These are phyloP conservation scores for Bipolaris sorokiniana DNA, from an alignment of 2,329 filamentous ascomycete species.

Conservation along the genomic window DNA sequence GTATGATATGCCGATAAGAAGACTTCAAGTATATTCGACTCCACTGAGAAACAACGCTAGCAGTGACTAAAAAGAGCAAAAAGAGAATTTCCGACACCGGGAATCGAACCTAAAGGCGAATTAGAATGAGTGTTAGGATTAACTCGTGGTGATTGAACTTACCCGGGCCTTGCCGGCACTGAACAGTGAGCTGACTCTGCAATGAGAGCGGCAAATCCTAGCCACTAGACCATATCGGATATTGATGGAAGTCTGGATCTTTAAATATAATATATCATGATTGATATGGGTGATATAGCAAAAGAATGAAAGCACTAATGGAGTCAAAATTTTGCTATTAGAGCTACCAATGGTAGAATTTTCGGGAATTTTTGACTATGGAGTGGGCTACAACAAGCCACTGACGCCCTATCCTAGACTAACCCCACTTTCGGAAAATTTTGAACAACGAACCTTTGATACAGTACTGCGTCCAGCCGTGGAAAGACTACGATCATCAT, in stretches of 20 bases:
- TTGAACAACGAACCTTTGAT: neutral
- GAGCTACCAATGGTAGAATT: neutral
- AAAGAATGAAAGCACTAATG: no score
- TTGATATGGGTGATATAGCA: no score
- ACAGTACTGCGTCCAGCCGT: no score
- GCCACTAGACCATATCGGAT: slow-evolving; percentile 22
- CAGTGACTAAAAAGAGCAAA: neutral
- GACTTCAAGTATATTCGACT: neutral
- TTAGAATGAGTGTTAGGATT: no score
- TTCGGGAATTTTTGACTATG: neutral
- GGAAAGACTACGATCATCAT: no score
- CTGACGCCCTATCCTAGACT: neutral
- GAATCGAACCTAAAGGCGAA: slow-evolving; percentile 9
- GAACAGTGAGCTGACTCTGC: slow-evolving; percentile 13
- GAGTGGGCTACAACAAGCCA: neutral
- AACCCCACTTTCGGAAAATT: neutral
- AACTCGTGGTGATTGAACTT: no score
- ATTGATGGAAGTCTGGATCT: neutral
- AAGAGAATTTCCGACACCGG: slow-evolving; percentile 17
- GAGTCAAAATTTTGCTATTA: neutral
- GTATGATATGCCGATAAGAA: neutral
- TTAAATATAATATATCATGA: accelerated
- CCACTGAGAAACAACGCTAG: neutral
- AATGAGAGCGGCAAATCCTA: slow-evolving; percentile 23
- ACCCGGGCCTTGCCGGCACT: slow-evolving; percentile 21